Conservation (phyloP, 108 stramenopile genomes). For the Nannochloropsis granulata region DNA sequence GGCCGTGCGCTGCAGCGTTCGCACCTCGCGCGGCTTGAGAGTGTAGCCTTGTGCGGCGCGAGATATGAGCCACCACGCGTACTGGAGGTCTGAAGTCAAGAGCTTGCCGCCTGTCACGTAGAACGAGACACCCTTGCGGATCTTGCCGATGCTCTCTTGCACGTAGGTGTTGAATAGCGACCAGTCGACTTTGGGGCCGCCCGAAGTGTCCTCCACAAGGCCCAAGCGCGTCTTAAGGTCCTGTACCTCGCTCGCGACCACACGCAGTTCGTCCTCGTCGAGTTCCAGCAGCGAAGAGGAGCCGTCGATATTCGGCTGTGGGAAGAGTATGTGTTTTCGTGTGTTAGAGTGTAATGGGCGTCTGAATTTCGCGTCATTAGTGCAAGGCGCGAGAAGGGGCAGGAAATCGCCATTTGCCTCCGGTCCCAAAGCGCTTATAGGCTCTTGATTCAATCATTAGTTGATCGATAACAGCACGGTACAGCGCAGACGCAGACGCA, state of each 20-base stretch:
- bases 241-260: slow-evolving; percentile 29
- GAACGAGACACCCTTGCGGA: slow-evolving; percentile 11
- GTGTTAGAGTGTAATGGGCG: too few species aligned
- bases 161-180: slow-evolving; percentile 8
- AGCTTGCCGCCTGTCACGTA: slow-evolving; percentile 45
- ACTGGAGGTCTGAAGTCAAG: slow-evolving; percentile 64
- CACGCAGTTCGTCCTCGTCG: slow-evolving; percentile 11
- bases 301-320: not conserved
- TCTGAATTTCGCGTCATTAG: too few species aligned
- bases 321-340: not conserved
- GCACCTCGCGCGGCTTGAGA: slow-evolving; percentile 85
- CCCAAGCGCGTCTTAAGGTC: slow-evolving; percentile 82
- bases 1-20: slow-evolving; percentile 75
- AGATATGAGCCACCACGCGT: slow-evolving; percentile 53
- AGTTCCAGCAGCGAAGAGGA: not conserved
- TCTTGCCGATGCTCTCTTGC: slow-evolving; percentile 16
- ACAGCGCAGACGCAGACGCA: too few species aligned
- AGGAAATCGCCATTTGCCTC: too few species aligned
- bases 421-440: too few species aligned
- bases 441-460: too few species aligned
- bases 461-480: too few species aligned
- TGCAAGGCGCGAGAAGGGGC: too few species aligned
- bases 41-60: slow-evolving; percentile 76
- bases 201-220: slow-evolving; percentile 56
- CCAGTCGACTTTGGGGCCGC: not conserved